Evolutionary conservation across 1,284 basidiomycete species (phyloP).

Genomic region (Schizophyllum amplum): DNA sequence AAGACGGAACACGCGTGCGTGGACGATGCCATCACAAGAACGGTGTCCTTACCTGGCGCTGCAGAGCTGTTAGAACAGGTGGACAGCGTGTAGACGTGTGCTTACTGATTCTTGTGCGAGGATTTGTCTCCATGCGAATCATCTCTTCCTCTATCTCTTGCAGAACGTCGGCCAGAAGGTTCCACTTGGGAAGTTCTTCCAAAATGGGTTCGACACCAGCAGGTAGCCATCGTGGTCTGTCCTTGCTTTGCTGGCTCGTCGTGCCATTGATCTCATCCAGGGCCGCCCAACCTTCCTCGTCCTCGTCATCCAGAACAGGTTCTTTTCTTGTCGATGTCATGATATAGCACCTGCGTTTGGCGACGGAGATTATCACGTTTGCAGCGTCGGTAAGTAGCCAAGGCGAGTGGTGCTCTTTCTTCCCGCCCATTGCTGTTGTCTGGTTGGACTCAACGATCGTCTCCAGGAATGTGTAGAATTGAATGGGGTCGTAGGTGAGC

Average conservation of each 20-base stretch:
- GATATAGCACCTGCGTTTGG: conserved; percentile 73
- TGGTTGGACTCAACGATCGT: conserved; percentile 78
- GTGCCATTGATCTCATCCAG: conserved; percentile 53
- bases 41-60: conserved; percentile 66
- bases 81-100: neutral
- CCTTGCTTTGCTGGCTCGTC: conserved; percentile 12
- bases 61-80: conserved; percentile 5
- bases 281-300: conserved; percentile 67
- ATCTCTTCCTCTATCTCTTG: conserved; percentile 92
- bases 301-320: conserved; percentile 33
- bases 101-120: conserved; percentile 19
- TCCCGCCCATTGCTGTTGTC: conserved; percentile 37
- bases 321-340: conserved; percentile 31
- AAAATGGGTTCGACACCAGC: conserved; percentile 79
- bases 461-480: conserved; percentile 90
- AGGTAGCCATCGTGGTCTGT: conserved; percentile 56
- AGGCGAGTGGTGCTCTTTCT: conserved; percentile 60
- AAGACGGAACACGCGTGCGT: conserved; percentile 68
- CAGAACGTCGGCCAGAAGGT: conserved; percentile 74
- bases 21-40: conserved; percentile 87
- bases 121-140: conserved; percentile 43
- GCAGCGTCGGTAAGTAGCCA: conserved; percentile 92
- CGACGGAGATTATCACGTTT: conserved; percentile 80
- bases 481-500: conserved; percentile 85
- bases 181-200: conserved; percentile 96